Base-by-base conservation (phyloP, 768 basidiomycete species). In the Hypholoma sublateritium region DNA sequence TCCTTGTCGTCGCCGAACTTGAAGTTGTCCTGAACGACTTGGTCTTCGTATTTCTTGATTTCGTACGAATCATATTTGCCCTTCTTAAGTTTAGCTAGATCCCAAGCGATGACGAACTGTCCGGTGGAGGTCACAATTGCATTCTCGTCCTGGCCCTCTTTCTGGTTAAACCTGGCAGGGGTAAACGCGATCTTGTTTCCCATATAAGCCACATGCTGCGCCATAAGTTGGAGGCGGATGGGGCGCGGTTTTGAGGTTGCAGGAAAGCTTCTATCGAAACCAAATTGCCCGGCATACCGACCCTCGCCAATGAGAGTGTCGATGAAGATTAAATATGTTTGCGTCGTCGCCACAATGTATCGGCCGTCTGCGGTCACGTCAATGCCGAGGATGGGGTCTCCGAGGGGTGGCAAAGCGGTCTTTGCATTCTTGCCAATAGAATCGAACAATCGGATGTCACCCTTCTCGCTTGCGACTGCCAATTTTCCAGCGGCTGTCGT, bases 361-460 rank as follows among this genome's bases (percentile, higher is more conserved):
- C 94, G 87, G 50, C 97, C 97, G 68, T 93, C 86, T 22, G 93
- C 91, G 7, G 95, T 94, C 11, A 92, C 92, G 74, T 99, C 97
- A 50, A 99, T 82, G 35, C 97, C 97, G 50, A 92, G 72, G 65
- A 99, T 98, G 44, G 96, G 92, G 73, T 97, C 95, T 13, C 97
- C 97, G 17, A 98, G 79, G 43, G 95, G 91, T 34, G 95, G 95
- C 35, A 99, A 76, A 12, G 95, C 94, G 11, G 97, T 99, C 84
- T 99, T 99, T 25, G 97, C 97, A 67, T 93, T 98, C 82, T 98
- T 99, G 43, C 97, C 97, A 62, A 99, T 89, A 46, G 88, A 80
- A 72, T 99, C 97, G 63, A 95, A 99, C 54, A 99, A 77, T 37
- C 95, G 80, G 62, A 99, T 91, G 68, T 98, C 97, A 53, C 97